Evolutionary conservation across 2,329 filamentous ascomycete genomes (phyloP), one percentile per base, ranked within the genome.

Genomic region (Tolypocladium tropicale): DNA sequence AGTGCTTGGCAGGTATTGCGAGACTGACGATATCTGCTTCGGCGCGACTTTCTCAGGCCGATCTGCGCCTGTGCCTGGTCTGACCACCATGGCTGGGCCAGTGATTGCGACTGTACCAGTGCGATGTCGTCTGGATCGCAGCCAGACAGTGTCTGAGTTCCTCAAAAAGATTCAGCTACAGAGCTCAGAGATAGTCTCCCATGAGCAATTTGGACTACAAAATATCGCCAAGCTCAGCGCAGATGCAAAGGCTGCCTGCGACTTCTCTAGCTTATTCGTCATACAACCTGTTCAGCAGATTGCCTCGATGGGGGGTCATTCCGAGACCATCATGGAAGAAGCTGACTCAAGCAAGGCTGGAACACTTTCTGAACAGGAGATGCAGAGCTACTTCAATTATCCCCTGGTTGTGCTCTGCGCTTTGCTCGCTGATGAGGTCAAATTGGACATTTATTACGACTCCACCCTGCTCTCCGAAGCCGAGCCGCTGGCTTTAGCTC

Each of bases 301-400:
- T 3, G 12, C 14, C 18, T 4, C 6, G 16, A 12, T 33, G 11
- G n/a, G n/a, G 9, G 60, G 57, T 23, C 59, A 59, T 41, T 52
- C 43, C 6, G 60, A 60, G 28, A 56, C 58, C 9, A 60, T 61
- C 33, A 57, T 60, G 52, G 57, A 65, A 39, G 58, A 64, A 18
- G 52, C 30, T 2, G 39, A 41, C n/a, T 12, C 39, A 7, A 11
- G 12, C 11, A 41, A 41, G 39, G 6, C 39, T 41, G 39, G 39
- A 4, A 41, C n/a, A 3, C n/a, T 41, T 9, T 41, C 39, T 4
- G n/a, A 41, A 10, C 6, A 41, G 4, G 64, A 33, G 58, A 63
- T 56, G 23, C 34, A 56, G 12, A 55, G 52, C 14, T 60, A 57
- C 51, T 60, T 60, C 50, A 59, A 53, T 43, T 58, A 58, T 43